These are phyloP conservation scores for Suillus subluteus DNA, from an alignment of 768 basidiomycete genomes.

Conservation along the genomic window DNA sequence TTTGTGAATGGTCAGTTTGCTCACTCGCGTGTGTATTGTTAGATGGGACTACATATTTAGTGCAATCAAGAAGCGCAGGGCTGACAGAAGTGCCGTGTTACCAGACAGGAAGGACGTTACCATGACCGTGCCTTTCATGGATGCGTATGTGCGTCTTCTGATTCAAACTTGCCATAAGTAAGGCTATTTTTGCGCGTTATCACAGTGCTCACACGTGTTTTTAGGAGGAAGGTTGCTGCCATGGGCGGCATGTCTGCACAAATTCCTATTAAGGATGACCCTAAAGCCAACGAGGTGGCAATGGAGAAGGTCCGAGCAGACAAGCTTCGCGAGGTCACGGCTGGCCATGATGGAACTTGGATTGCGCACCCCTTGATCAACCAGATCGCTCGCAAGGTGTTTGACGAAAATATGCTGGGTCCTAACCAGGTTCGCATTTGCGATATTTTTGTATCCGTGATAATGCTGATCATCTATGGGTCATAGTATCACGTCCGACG, in stretches of 20 bases:
- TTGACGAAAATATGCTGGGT: slow-evolving; percentile 94
- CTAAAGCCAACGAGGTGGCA: slow-evolving; percentile 89
- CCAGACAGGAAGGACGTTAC: slow-evolving; percentile 97
- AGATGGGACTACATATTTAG: slow-evolving; percentile 97
- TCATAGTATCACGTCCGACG: slow-evolving; percentile 87
- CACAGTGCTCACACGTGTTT: slow-evolving; percentile 13
- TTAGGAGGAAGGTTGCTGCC: slow-evolving; percentile 94
- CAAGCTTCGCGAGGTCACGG: slow-evolving; percentile 93
- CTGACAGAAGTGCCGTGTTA: slow-evolving; percentile 83
- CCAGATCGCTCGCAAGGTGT: slow-evolving; percentile 85
- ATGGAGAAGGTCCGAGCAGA: slow-evolving; percentile 96
- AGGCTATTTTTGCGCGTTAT: not conserved
- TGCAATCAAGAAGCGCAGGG: slow-evolving; percentile 96
- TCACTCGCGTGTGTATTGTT: slow-evolving; percentile 25
- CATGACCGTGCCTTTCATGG: slow-evolving; percentile 99
- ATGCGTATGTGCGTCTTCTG: slow-evolving; percentile 91
- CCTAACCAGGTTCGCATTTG: slow-evolving; percentile 79
- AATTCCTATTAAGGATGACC: slow-evolving; percentile 97
- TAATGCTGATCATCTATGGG: not conserved
- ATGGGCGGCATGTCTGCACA: slow-evolving; percentile 99
- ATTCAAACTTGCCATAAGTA: slow-evolving; percentile 98
- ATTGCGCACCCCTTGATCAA: slow-evolving; percentile 98
- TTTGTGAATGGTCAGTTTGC: slow-evolving; percentile 6
- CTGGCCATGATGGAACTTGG: slow-evolving; percentile 98
- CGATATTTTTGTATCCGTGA: slow-evolving; percentile 3